Evolutionary conservation across 306 rosid genomes (phyloP).

Genomic region (Cercis canadensis): DNA sequence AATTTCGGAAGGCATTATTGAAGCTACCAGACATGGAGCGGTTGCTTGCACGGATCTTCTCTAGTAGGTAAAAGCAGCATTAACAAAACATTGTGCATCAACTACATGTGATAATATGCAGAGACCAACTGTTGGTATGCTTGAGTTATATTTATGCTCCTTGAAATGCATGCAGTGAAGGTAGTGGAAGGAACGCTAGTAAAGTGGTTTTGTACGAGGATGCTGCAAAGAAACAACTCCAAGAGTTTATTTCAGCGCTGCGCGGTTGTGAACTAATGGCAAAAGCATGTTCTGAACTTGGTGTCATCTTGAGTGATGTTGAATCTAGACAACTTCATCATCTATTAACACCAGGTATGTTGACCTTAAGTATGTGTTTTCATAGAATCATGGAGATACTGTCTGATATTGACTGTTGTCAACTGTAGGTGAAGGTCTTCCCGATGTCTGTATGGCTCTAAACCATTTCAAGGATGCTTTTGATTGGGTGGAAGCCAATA

Average conservation of each 20-base stretch:
- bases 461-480: slow-evolving; percentile 88
- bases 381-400: slow-evolving; percentile 25
- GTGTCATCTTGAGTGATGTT: slow-evolving; percentile 62
- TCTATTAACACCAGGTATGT: slow-evolving; percentile 80
- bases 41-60: slow-evolving; percentile 78
- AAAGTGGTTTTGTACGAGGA: slow-evolving; percentile 91
- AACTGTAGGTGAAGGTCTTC: slow-evolving; percentile 77
- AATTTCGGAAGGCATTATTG: slow-evolving; percentile 68
- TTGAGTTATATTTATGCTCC: slow-evolving; percentile 34
- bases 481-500: slow-evolving; percentile 94
- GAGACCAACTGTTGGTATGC: slow-evolving; percentile 22
- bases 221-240: slow-evolving; percentile 82
- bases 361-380: slow-evolving; percentile 17
- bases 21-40: slow-evolving; percentile 88
- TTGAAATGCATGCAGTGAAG: slow-evolving; percentile 64
- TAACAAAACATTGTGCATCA: slow-evolving; percentile 26
- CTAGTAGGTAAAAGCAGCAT: slow-evolving; percentile 63
- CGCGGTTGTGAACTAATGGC: slow-evolving; percentile 88
- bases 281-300: slow-evolving; percentile 70
- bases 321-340: slow-evolving; percentile 68
- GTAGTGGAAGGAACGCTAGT: slow-evolving; percentile 83
- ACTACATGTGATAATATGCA: slow-evolving; percentile 7
- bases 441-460: slow-evolving; percentile 58
- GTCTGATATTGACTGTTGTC: slow-evolving; percentile 32
- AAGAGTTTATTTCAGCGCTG: slow-evolving; percentile 79